A percentile compares a stretch with the other conserved stretches of the same genome.
Evolutionary conservation across 148 eudicot genomes (phyloP).

Genomic region (Fagopyrum homotropicum): DNA sequence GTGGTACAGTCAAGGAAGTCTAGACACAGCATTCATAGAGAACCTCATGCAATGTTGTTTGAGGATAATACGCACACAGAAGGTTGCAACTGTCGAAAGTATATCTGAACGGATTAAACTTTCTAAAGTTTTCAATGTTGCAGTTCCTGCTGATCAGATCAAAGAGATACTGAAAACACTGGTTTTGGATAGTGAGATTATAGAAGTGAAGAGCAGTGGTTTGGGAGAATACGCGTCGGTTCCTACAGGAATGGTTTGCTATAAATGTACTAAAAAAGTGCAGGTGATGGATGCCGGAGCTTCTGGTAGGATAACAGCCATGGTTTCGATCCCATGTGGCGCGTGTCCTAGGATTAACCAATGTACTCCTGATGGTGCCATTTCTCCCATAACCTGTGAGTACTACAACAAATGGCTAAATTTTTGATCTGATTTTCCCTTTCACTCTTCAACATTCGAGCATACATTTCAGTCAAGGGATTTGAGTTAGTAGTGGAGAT

Average conservation of each 20-base stretch:
- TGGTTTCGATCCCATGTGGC: conserved; percentile 73
- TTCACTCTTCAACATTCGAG: not conserved
- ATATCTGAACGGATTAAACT: conserved; percentile 24
- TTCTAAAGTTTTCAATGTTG: conserved; percentile 3
- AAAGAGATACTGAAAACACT: conserved; percentile 40
- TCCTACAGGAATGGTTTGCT: conserved; percentile 50
- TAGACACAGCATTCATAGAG: conserved; percentile 37
- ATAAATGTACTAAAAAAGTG: conserved; percentile 29
- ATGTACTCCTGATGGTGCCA: conserved; percentile 67
- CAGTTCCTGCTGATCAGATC: conserved; percentile 29
- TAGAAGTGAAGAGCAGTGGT: conserved; percentile 67
- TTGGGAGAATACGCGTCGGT: conserved; percentile 45
- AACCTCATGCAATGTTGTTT: conserved; percentile 24
- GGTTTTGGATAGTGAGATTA: conserved; percentile 54
- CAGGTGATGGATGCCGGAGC: conserved; percentile 15
- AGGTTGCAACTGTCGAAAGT: conserved; percentile 43
- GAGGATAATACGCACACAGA: conserved; percentile 15
- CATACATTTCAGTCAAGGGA: too few relatives aligned
- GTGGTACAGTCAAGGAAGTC: conserved; percentile 61
- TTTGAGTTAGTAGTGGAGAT: too few relatives aligned
- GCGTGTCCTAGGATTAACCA: conserved; percentile 51
- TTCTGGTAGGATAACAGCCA: conserved; percentile 23
- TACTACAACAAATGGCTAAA: conserved; percentile 57
- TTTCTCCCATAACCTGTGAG: conserved; percentile 63
- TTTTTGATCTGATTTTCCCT: conserved; percentile 14